Percentiles rank a stretch among this genome's conserved stretches.
Conservation (phyloP, 2,329 filamentous ascomycete species). For the Colletotrichum higginsianum region DNA sequence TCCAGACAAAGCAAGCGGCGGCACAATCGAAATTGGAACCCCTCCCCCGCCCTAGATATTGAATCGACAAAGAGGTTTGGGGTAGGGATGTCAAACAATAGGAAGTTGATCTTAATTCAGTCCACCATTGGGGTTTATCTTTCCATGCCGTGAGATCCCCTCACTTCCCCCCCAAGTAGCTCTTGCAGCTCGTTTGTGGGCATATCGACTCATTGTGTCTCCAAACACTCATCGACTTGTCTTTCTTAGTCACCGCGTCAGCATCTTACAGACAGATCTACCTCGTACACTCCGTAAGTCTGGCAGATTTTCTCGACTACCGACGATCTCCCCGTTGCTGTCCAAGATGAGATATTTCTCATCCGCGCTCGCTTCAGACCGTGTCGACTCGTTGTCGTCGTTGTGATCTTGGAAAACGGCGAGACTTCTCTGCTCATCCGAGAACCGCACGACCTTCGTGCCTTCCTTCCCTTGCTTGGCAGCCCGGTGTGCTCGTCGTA, state of each 20-base stretch:
- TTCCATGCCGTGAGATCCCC: not conserved
- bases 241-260: not conserved
- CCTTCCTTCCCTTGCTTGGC: not conserved
- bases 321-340: conserved; percentile 28
- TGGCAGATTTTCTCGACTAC: conserved; percentile 33
- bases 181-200: not conserved
- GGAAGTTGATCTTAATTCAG: not conserved
- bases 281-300: conserved; percentile 35
- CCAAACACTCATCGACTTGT: not conserved
- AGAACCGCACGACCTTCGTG: conserved; percentile 22
- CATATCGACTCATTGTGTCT: too few relatives aligned
- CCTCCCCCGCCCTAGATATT: not conserved
- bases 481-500: not conserved
- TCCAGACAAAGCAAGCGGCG: not conserved
- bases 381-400: not conserved
- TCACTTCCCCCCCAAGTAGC: too few relatives aligned
- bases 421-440: not conserved
- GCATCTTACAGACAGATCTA: conserved; percentile 25
- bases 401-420: not conserved
- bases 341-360: conserved; percentile 26
- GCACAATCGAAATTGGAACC: not conserved
- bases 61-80: not conserved
- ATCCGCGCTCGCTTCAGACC: not conserved
- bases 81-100: not conserved
- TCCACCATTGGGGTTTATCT: not conserved